Percentiles rank a stretch among this genome's conserved stretches.
Evolutionary conservation across 495 filamentous ascomycete species (phyloP).

Genomic region (Penicillium goetzii): DNA sequence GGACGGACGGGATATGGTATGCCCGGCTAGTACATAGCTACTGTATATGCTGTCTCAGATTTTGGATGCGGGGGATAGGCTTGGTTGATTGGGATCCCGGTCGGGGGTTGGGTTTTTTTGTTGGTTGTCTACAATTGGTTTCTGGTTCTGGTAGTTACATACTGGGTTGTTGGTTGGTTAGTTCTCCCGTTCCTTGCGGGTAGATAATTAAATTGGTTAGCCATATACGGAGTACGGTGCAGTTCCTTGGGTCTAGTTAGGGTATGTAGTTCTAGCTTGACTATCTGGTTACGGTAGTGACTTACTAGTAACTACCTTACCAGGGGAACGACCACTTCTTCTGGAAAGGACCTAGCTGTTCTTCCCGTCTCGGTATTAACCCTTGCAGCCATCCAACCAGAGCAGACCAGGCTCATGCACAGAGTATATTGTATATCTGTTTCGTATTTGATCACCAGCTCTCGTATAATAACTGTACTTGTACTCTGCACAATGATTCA

Average conservation of each 20-base stretch:
- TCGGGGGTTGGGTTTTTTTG: neutral
- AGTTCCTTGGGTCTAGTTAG: neutral
- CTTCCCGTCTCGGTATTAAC: neutral
- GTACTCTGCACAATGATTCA: no score
- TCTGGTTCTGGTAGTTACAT: neutral
- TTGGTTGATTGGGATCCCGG: neutral
- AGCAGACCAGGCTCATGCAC: neutral
- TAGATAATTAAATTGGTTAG: neutral
- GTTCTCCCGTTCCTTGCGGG: neutral
- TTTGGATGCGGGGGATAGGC: constrained; percentile 1
- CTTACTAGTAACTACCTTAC: no score
- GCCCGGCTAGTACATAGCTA: no score
- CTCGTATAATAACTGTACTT: neutral
- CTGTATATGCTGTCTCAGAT: constrained; percentile 4
- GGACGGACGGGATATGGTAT: neutral
- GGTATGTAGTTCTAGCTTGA: neutral
- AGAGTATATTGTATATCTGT: neutral
- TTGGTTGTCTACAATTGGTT: neutral
- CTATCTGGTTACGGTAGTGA: neutral
- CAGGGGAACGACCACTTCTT: neutral
- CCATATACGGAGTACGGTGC: no score
- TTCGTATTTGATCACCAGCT: neutral
- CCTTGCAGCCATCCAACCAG: neutral
- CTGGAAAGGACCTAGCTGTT: neutral
- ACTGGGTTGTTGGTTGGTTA: neutral